Percentiles rank a stretch among this genome's conserved stretches.
Evolutionary conservation across 2,329 filamentous ascomycete species (phyloP).

Genomic region (Colletotrichum spaethianum): DNA sequence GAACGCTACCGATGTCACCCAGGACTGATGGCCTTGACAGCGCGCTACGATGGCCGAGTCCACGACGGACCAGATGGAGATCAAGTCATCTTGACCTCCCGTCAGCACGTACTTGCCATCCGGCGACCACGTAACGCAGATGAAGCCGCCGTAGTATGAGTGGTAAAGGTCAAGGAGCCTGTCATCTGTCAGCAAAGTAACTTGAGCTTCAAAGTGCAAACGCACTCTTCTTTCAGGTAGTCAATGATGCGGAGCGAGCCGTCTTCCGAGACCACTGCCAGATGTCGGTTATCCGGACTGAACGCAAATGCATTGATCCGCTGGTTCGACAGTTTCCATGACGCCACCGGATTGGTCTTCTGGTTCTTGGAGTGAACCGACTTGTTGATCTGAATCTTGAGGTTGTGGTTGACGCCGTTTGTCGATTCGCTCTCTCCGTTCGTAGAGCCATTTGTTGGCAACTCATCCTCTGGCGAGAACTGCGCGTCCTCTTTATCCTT

Average conservation of each 20-base stretch:
- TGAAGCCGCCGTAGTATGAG: conserved; percentile 93
- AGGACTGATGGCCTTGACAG: conserved; percentile 95
- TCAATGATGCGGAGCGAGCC: conserved; percentile 92
- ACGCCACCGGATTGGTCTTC: conserved; percentile 91
- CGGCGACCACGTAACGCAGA: conserved; percentile 96
- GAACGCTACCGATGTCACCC: conserved; percentile 94
- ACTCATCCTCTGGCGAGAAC: conserved; percentile 79
- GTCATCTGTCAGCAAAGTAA: conserved; percentile 23
- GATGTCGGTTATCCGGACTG: conserved; percentile 87
- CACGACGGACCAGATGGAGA: conserved; percentile 93
- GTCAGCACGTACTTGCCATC: conserved; percentile 97
- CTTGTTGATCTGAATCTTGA: conserved; percentile 82
- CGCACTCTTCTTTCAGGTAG: conserved; percentile 89
- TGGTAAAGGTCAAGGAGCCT: conserved; percentile 90
- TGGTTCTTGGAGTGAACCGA: conserved; percentile 95
- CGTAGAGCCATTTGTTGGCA: conserved; percentile 51
- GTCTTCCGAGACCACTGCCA: conserved; percentile 93
- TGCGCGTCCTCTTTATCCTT: conserved; percentile 94
- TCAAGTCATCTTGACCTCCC: conserved; percentile 94
- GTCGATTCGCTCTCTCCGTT: conserved; percentile 52
- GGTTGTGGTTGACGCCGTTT: conserved; percentile 52
- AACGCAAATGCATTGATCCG: conserved; percentile 93
- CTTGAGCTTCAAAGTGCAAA: conserved; percentile 26
- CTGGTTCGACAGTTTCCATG: conserved; percentile 93
- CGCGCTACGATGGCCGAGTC: conserved; percentile 89